Conservation (phyloP, 2,329 filamentous ascomycete genomes). For the Magnaporthales sp. region DNA sequence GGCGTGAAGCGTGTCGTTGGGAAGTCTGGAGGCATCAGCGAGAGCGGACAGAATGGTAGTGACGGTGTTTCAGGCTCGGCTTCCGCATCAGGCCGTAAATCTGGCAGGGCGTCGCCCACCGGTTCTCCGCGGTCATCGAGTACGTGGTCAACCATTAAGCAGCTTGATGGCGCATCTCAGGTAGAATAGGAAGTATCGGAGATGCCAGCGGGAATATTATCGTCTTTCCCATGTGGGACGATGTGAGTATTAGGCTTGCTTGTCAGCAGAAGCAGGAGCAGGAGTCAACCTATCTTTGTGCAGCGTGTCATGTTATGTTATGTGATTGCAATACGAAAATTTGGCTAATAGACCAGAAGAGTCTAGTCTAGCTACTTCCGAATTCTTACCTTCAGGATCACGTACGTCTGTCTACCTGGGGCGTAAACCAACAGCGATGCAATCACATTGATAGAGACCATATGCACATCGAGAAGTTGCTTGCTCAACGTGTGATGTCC, state of each 20-base stretch:
- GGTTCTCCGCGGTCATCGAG: neutral
- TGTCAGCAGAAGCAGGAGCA: neutral
- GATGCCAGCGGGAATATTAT: neutral
- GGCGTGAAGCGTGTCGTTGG: conserved; percentile 14
- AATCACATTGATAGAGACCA: neutral
- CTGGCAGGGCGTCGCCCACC: neutral
- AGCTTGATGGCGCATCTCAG: neutral
- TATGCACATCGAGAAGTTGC: neutral
- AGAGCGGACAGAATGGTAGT: neutral
- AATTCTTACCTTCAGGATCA: neutral
- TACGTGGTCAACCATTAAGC: neutral
- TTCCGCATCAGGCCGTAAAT: neutral
- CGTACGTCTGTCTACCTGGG: neutral
- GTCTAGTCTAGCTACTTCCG: neutral
- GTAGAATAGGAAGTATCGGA: neutral
- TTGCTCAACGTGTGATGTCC: neutral
- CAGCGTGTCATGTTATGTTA: neutral
- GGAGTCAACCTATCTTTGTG: neutral
- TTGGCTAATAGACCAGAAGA: neutral
- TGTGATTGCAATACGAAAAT: neutral
- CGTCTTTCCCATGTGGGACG: neutral
- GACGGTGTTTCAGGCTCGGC: conserved; percentile 2
- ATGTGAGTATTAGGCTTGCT: neutral
- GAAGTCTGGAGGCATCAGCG: conserved; percentile 8
- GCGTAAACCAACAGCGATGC: neutral